Evolutionary conservation across 1,139 yeast genomes (phyloP), one percentile per base, ranked within the genome.

Genomic region (Taphrina betulina): DNA sequence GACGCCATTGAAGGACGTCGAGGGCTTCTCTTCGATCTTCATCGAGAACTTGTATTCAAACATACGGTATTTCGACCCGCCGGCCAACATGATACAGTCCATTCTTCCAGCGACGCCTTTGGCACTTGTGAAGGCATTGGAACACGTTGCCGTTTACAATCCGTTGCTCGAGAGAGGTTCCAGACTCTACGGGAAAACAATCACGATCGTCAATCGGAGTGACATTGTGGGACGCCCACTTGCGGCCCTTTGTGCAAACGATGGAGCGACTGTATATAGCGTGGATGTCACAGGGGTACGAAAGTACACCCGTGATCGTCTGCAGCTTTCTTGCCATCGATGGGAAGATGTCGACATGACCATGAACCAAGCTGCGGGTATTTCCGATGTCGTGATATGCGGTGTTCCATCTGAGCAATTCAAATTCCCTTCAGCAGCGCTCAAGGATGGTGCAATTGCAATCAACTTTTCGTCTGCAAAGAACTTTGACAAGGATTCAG

Each of bases 151-250:
- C 5, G 86, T 88, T 8, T 92, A 92, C 75, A 92, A 90, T 71
- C 73, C 79, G 45, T 72, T 90, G 24, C 72, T 92, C 57, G 86
- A 85, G 34, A 85, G 88, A 65, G 98, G 98, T 5, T 89, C 92
- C 73, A 77, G 96, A 59, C 76, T 92, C 23, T 92, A 88, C 66
- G 98, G 98, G 43, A 90, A 89, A 69, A 90, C 92, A 55, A 77
- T 92, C 57, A 82, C 95, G 55, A 82, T 92, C 51, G 92, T 92
- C 51, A 92, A 92, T 72, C 78, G 98, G 65, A 85, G 95, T 8
- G 98, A 92, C 70, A 90, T 92, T 64, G 98, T 92, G 19, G 98
- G 98, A 4, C 81, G 98, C 63, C 98, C 98, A 1, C 75, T 92
- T 61, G 98, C 98, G 29, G 97, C 98, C 0, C 72, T 92, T 40